A percentile compares a stretch with the other conserved stretches of the same genome.
phyloP scores from a whole-genome alignment of 2,329 filamentous ascomycete genomes.

The Sporothrix sp. region DNA sequence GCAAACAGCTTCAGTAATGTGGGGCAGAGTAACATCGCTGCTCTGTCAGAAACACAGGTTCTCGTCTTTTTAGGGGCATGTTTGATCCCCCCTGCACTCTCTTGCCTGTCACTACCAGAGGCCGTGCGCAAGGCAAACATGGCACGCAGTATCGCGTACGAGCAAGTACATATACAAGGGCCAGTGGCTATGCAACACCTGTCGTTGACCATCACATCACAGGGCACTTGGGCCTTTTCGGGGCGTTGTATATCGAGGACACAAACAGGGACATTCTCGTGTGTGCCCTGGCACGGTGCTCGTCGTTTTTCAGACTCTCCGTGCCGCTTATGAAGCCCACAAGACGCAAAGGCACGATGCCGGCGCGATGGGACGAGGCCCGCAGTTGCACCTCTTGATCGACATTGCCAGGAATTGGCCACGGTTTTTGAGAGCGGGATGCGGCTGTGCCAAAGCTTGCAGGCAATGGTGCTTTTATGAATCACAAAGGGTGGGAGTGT shows the following conservation, averaged over 20 bases:
- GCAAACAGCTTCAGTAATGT: slow-evolving; percentile 6
- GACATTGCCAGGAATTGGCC: too few species aligned
- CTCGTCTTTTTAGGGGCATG: not conserved
- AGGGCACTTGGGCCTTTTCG: not conserved
- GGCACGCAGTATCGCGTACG: too few species aligned
- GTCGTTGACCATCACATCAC: too few species aligned
- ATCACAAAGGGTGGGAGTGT: too few species aligned
- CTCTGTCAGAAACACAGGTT: too few species aligned
- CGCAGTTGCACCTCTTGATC: not conserved
- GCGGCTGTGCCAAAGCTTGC: too few species aligned
- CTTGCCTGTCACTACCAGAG: not conserved
- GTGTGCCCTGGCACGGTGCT: not conserved
- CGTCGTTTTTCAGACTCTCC: too few species aligned
- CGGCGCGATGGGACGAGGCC: slow-evolving; percentile 1
- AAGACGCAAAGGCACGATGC: not conserved
- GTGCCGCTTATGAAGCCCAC: too few species aligned
- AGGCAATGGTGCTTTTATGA: too few species aligned
- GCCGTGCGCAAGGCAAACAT: not conserved
- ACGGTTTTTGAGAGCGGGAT: too few species aligned
- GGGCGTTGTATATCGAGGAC: not conserved
- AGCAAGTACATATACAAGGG: too few species aligned
- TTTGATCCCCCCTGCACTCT: not conserved
- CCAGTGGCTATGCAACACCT: too few species aligned
- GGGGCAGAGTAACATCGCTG: not conserved
- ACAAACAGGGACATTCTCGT: not conserved